Evolutionary conservation across 306 rosid genomes (phyloP).

Genomic region (Castanea crenata): DNA sequence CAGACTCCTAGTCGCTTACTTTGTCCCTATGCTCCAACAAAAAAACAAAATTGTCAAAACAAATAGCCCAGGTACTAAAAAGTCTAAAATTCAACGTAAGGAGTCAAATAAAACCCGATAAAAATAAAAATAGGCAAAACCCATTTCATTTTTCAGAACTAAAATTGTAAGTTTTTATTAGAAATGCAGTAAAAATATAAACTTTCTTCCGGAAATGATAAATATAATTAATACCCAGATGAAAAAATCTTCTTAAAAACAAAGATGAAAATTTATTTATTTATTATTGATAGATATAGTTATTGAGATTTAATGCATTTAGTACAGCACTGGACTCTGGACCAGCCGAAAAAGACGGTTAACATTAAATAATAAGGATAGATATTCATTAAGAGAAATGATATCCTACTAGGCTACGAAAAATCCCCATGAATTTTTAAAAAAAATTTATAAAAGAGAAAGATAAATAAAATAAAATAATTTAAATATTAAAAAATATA

Average conservation of each 20-base stretch:
- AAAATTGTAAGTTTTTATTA: neutral
- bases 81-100: neutral
- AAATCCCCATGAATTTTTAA: neutral
- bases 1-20: slow-evolving; percentile 26
- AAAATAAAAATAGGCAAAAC: neutral
- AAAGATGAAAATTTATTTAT: neutral
- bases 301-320: neutral
- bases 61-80: neutral
- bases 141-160: neutral
- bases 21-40: neutral
- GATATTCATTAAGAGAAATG: neutral
- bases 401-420: neutral
- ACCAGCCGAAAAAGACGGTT: neutral
- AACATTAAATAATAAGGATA: neutral
- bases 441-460: neutral
- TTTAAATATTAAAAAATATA: neutral
- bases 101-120: neutral
- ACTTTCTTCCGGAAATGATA: neutral
- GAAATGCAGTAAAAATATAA: neutral
- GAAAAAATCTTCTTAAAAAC: neutral
- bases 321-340: neutral
- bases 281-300: too few relatives aligned
- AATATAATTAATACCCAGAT: neutral
- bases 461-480: neutral
- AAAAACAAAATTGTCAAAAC: neutral